These are phyloP conservation scores for Rhodosporidiobolus sp. DNA, from an alignment of 768 basidiomycete genomes.

Conservation along the genomic window DNA sequence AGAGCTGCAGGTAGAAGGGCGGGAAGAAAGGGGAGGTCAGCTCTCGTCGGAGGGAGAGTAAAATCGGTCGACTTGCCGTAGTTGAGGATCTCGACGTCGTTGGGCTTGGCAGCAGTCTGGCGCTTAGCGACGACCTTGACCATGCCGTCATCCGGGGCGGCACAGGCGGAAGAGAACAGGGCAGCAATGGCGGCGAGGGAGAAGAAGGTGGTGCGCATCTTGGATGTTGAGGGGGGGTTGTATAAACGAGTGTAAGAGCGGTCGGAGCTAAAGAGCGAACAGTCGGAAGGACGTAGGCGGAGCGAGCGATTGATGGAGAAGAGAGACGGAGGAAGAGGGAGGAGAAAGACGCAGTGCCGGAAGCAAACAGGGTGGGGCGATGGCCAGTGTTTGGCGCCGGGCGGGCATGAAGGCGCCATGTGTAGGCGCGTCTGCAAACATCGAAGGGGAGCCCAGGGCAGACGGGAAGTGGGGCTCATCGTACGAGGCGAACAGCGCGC, in stretches of 20 bases:
- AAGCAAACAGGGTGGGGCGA: too few species aligned
- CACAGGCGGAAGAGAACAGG: slow-evolving; percentile 15
- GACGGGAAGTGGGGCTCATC: too few species aligned
- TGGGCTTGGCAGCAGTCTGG: slow-evolving; percentile 13
- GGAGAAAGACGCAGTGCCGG: too few species aligned
- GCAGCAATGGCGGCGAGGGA: slow-evolving; percentile 19
- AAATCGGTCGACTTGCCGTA: background rate
- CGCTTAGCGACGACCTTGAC: slow-evolving; percentile 17
- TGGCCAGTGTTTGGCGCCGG: too few species aligned
- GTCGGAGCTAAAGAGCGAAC: too few species aligned
- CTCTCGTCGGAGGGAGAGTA: background rate
- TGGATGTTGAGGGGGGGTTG: slow-evolving; percentile 12
- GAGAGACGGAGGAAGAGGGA: too few species aligned
- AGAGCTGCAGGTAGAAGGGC: slow-evolving; percentile 3
- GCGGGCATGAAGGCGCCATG: too few species aligned
- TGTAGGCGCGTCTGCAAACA: too few species aligned
- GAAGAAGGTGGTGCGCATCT: slow-evolving; percentile 12
- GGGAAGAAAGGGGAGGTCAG: background rate
- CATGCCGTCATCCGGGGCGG: background rate
- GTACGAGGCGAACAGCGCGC: too few species aligned
- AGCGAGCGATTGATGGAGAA: too few species aligned
- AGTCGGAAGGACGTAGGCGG: too few species aligned
- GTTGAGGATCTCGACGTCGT: slow-evolving; percentile 35
- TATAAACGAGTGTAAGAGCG: slow-evolving; percentile 9
- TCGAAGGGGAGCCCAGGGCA: too few species aligned